Conservation (phyloP, 139 green algal species). For the Chlorella sp. region DNA sequence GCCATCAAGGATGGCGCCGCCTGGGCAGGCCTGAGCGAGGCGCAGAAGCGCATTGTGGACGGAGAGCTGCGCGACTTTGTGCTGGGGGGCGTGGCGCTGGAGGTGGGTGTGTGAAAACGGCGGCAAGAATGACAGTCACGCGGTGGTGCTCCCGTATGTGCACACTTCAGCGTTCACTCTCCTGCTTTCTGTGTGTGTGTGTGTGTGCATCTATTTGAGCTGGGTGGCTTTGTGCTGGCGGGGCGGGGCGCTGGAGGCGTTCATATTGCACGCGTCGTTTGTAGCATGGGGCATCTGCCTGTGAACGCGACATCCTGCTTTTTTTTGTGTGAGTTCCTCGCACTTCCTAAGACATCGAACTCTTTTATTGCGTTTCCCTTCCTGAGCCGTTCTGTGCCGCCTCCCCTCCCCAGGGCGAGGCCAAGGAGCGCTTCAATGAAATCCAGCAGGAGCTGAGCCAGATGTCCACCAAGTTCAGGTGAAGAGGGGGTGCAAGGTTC, state of each 20-base stretch:
- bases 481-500: slow-evolving; percentile 45
- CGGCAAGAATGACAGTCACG: too few relatives aligned
- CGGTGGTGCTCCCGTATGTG: too few relatives aligned
- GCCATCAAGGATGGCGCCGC: slow-evolving; percentile 67
- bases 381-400: not conserved
- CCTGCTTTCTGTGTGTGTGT: too few relatives aligned
- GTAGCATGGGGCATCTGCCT: too few relatives aligned
- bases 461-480: slow-evolving; percentile 90
- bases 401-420: slow-evolving; percentile 56
- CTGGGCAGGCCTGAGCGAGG: slow-evolving; percentile 69
- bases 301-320: too few relatives aligned
- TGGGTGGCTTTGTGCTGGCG: too few relatives aligned
- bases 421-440: slow-evolving; percentile 92
- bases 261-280: too few relatives aligned
- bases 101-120: slow-evolving; percentile 64
- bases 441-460: slow-evolving; percentile 95
- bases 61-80: slow-evolving; percentile 89
- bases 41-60: slow-evolving; percentile 87
- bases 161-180: too few relatives aligned
- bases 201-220: not conserved
- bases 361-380: too few relatives aligned
- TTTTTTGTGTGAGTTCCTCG: too few relatives aligned
- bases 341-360: too few relatives aligned
- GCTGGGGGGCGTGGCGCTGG: slow-evolving; percentile 90
- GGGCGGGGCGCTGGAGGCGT: too few relatives aligned